Base-by-base conservation (phyloP, 768 basidiomycete species). In the Leccinum variicolor region DNA sequence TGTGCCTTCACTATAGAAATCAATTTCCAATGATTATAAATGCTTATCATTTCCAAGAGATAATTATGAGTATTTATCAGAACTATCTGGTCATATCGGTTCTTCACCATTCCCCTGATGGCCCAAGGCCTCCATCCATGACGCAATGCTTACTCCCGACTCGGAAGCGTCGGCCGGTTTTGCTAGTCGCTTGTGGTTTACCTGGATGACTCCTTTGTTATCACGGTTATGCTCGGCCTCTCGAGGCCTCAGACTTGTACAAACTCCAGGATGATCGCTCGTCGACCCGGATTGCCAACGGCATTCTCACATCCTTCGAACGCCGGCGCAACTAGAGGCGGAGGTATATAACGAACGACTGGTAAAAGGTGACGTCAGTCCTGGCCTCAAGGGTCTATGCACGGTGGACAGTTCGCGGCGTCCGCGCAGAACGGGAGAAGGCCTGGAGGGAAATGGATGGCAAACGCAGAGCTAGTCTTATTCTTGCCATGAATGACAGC, bases 201-300 rank as follows among this genome's bases (percentile, higher is more conserved):
- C 72, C 46, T 94, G 93, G 92, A 78, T 94, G 19, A 85, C 84
- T 3, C 81, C 84, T 3, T 72, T 94, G 23, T 79, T 95, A 60
- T 70, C 75, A 10, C 75, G 93, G 93, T 8, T 93, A 92, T 66
- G 80, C 84, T 8, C 82, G 93, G 8, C 90, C 93, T 1, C 79
- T 96, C 3, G 88, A 93, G 65, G 84, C 86, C 0, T 73, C 87
- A 0, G 93, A 95, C 71, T 77, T 95, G 4, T 94, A 87, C 78
- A 89, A 84, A 70, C 82, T 94, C 25, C 84, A 84, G 57, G 81
- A 85, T 36, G 69, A 81, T 21, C 81, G 85, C 25, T 77, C 81
- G 2, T 81, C 92, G 0, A 79, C 76, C 1, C 65, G 74, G 15
- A 82, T 93, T 39, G 87, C 89, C 3, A 74, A 82, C 1, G 74